Evolutionary conservation across 139 green algal genomes (phyloP), one percentile per base, ranked within the genome.

Genomic region (Gonium pectorale): DNA sequence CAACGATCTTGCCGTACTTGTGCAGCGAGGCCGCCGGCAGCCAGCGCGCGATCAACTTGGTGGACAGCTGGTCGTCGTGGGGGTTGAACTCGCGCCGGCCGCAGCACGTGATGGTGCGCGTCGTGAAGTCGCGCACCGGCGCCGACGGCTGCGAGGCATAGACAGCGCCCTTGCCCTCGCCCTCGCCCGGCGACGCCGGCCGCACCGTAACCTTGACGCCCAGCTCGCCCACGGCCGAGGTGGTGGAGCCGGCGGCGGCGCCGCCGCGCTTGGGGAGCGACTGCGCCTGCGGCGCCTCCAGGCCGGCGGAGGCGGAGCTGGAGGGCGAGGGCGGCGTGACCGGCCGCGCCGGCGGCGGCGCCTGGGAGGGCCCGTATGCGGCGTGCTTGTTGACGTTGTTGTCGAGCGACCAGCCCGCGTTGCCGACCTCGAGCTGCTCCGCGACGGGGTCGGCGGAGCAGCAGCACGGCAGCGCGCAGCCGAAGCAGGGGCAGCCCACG

Each of bases 401-500:
- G 11, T 67, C 15, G 11, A 75, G 68, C 15, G 46, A 35, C 70
- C 46, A 63, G 29, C 68, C 62, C 7, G 41, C 46, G 35, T 4
- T 24, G 52, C 80, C 80, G 6, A 52, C 26, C n/a, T 35, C 41
- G 56, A 74, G 80, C 56, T 64, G 37, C 73, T 75, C 64, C 7
- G 59, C 29, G 3, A 44, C 77, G 29, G 56, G 37, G 2, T 60
- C 54, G 19, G 79, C 63, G 24, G 8, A 19, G 40, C 38, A 74
- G 66, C 40, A 43, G 37, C 62, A 27, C 8, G 56, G 74, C 81
- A 83, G 78, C 66, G 52, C 51, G 46, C 72, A 80, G 41, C 69
- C 44, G 35, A 54, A 63, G 52, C 72, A 46, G 31, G 40, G 33
- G 51, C 72, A 63, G 72, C 64, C 63, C 35, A 29, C 26, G 72